Base-by-base conservation (phyloP, 2,329 filamentous ascomycete genomes). In the Pestalotiopsis sp. region DNA sequence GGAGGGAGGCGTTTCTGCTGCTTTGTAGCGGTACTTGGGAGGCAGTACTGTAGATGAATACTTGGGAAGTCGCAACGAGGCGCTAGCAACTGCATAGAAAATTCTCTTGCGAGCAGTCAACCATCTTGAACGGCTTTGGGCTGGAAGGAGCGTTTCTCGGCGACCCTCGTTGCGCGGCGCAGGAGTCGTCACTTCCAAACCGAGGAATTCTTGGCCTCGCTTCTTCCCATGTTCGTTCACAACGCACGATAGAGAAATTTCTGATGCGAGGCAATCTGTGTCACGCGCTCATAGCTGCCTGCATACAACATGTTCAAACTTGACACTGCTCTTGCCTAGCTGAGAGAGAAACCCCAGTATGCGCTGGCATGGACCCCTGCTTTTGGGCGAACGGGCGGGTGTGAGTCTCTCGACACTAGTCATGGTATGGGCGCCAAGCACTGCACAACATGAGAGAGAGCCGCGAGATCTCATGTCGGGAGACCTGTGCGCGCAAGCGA, bases 401-500 rank as follows among this genome's bases (percentile, higher is more conserved):
- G 41, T 49, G 41, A 49, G 41, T 49, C 31, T 49, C 41, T 49
- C 41, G 6, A 49, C 41, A 49, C 41, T 49, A 49, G 41, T 49
- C 41, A 49, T 49, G 41, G 41, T 49, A 49, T 49, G 41, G 7
- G 41, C 41, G 41, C 41, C 41, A 49, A 49, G 41, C 13, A 49
- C 41, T 49, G 41, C 41, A 64, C 39, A 49, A 38, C 66, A 38
- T 39, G 68, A 38, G 56, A 52, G 63, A 60, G 68, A 72, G 69
- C 68, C 62, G 65, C 64, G 64, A 56, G 61, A 60, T 56, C 71
- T 39, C 41, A 58, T 57, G 41, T 45, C 45, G 58, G 61, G 25
- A 13, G 56, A 27, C 56, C 20, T 58, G 20, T 58, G 20, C 38
- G 60, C 59, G 63, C 9, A 59, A 39, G 58, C 49, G 66, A 69